Conservation (phyloP, 176 grass and related monocot species). For the Eragrostis curvula region DNA sequence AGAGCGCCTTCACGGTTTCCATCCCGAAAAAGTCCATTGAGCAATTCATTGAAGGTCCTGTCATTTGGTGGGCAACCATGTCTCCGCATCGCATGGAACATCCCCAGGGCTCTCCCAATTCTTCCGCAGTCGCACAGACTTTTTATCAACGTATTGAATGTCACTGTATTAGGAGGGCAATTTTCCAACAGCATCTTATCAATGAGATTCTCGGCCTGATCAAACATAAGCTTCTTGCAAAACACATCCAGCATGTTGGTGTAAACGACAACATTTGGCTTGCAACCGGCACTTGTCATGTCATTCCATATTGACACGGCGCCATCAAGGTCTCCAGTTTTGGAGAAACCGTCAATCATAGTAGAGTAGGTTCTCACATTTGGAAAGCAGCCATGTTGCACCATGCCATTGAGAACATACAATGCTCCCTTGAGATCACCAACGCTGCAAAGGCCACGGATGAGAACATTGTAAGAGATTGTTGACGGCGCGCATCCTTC, state of each 20-base stretch:
- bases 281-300: constrained; percentile 69
- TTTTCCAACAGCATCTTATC: constrained; percentile 65
- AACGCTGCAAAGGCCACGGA: constrained; percentile 65
- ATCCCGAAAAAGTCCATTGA: constrained; percentile 69
- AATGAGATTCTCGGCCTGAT: constrained; percentile 70
- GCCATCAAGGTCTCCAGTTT: constrained; percentile 63
- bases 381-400: constrained; percentile 54
- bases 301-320: constrained; percentile 71
- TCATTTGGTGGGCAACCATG: constrained; percentile 57
- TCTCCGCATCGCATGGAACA: constrained; percentile 61
- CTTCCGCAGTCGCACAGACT: constrained; percentile 70
- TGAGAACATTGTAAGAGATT: constrained; percentile 79
- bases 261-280: constrained; percentile 81
- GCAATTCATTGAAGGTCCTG: constrained; percentile 76
- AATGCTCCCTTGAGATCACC: constrained; percentile 53
- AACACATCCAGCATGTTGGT: constrained; percentile 75
- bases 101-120: constrained; percentile 55
- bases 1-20: constrained; percentile 47
- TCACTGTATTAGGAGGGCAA: constrained; percentile 70
- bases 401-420: constrained; percentile 58
- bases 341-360: constrained; percentile 79
- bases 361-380: constrained; percentile 65
- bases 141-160: constrained; percentile 79
- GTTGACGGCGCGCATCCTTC: constrained; percentile 61
- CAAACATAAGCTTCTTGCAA: constrained; percentile 80